phyloP scores from a whole-genome alignment of 2,329 filamentous ascomycete genomes.

The Aspergillus sp. region DNA sequence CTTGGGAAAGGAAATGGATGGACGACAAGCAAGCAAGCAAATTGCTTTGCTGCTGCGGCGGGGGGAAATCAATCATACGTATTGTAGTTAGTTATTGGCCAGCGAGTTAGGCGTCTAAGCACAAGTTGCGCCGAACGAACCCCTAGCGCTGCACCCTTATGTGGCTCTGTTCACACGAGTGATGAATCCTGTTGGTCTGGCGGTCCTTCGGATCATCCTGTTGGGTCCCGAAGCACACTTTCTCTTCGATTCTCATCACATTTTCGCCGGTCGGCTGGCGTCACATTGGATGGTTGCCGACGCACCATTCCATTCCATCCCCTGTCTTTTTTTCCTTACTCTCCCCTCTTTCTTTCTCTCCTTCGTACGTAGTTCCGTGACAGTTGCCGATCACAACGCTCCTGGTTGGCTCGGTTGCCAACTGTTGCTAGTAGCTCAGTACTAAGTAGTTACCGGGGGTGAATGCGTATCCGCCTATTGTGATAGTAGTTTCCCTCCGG shows the following conservation, averaged over 20 bases:
- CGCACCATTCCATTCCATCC: not conserved
- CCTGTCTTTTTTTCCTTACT: too few species aligned
- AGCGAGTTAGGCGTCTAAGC: conserved; percentile 9
- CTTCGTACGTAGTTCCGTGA: too few species aligned
- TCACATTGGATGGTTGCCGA: conserved; percentile 19
- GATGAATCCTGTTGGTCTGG: conserved; percentile 17
- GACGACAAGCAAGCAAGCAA: too few species aligned
- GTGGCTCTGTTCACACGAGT: conserved; percentile 16
- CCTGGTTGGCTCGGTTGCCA: too few species aligned
- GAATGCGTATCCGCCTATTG: too few species aligned
- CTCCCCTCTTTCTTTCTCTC: too few species aligned
- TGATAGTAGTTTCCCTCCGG: too few species aligned
- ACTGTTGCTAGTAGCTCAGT: too few species aligned
- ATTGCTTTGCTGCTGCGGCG: conserved; percentile 4
- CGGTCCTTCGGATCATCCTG: conserved; percentile 19
- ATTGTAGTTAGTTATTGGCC: conserved; percentile 7
- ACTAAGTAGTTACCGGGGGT: too few species aligned
- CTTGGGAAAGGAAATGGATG: not conserved
- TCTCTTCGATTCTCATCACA: conserved; percentile 21
- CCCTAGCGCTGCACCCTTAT: conserved; percentile 15
- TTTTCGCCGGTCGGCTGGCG: conserved; percentile 14
- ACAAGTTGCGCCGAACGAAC: conserved; percentile 12
- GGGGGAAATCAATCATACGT: conserved; percentile 14
- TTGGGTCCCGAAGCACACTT: conserved; percentile 12
- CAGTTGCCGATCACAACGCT: too few species aligned